Percentiles rank a stretch among this genome's conserved stretches.
phyloP scores from a whole-genome alignment of 805 yeast species.

The Teunomyces cretensis region DNA sequence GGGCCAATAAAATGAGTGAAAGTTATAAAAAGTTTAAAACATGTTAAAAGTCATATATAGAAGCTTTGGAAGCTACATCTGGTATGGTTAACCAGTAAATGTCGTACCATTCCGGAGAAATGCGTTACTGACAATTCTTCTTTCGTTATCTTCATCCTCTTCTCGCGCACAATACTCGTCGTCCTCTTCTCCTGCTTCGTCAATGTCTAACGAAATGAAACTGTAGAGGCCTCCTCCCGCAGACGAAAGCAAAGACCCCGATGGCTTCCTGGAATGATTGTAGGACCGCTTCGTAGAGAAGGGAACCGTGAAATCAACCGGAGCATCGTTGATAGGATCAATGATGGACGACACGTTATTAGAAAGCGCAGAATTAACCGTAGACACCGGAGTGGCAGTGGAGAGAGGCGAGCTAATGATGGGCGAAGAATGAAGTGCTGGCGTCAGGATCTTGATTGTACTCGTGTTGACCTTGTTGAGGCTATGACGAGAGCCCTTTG shows the following conservation, averaged over 20 bases:
- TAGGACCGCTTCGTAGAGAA: conserved; percentile 10
- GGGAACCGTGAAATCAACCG: conserved; percentile 37
- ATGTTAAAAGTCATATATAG: conserved; percentile 3
- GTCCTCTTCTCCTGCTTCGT: conserved; percentile 24
- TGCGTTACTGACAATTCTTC: background rate
- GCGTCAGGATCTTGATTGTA: conserved; percentile 8
- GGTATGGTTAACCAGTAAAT: background rate
- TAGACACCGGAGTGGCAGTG: conserved; percentile 28
- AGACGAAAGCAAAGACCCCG: conserved; percentile 22
- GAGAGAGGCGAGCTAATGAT: conserved; percentile 36
- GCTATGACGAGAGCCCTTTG: conserved; percentile 12
- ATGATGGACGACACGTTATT: conserved; percentile 19
- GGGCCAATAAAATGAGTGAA: conserved; percentile 1
- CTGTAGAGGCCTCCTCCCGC: conserved; percentile 22
- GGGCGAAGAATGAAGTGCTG: conserved; percentile 25
- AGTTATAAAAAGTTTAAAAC: background rate
- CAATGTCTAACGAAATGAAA: conserved; percentile 20
- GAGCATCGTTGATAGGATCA: conserved; percentile 41
- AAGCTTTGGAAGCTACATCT: conserved; percentile 1
- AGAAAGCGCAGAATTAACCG: conserved; percentile 21
- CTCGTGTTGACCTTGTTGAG: conserved; percentile 11
- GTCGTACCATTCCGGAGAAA: background rate
- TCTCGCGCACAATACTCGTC: conserved; percentile 8
- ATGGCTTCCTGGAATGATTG: conserved; percentile 17
- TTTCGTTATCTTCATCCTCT: conserved; percentile 7